phyloP scores from a whole-genome alignment of 2,329 filamentous ascomycete genomes.

The Fusarium stilboides region DNA sequence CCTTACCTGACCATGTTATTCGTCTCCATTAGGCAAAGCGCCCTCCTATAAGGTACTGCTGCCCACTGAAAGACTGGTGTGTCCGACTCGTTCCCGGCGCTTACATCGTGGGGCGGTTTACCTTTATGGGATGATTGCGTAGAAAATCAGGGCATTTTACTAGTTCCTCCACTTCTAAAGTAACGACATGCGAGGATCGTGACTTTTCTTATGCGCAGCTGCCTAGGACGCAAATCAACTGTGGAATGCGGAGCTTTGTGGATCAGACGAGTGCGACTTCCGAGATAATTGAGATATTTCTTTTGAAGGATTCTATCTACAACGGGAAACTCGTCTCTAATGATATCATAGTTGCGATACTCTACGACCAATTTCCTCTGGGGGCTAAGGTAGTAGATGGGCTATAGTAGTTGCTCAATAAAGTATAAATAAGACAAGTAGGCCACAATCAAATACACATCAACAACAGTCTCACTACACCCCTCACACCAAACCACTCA shows the following conservation, averaged over 20 bases:
- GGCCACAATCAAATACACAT: background rate
- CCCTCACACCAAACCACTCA: no score
- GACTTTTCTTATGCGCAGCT: background rate
- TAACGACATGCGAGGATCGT: background rate
- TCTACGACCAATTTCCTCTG: background rate
- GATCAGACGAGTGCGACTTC: background rate
- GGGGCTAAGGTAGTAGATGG: background rate
- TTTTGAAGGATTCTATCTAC: background rate
- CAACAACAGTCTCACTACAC: background rate
- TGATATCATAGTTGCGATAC: conserved; percentile 1
- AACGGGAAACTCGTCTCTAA: background rate
- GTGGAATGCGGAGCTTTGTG: background rate
- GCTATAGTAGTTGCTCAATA: background rate
- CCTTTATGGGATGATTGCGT: no score
- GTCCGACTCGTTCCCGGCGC: no score
- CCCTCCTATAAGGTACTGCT: no score
- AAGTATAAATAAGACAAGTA: background rate
- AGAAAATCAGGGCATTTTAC: background rate
- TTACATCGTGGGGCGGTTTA: no score
- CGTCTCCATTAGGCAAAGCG: no score
- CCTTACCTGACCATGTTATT: background rate
- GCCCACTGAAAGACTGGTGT: no score
- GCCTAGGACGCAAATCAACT: background rate
- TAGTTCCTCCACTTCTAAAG: background rate
- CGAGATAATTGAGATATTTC: background rate